Percentiles rank a stretch among this genome's conserved stretches.
phyloP scores from a whole-genome alignment of 306 rosid genomes.

The Pueraria montana region DNA sequence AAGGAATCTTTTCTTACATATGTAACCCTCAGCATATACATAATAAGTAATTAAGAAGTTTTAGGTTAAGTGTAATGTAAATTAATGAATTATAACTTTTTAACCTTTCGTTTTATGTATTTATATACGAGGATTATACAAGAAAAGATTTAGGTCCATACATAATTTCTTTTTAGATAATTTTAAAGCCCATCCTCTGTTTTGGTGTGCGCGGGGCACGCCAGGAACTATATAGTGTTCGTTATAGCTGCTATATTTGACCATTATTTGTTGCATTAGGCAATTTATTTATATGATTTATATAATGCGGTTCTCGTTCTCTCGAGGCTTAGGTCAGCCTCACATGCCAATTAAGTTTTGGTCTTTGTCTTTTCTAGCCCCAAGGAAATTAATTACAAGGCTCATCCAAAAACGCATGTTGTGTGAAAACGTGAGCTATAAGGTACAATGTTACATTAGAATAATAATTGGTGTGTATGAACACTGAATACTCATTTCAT shows the following conservation, averaged over 20 bases:
- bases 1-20: neutral
- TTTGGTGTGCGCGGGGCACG: neutral
- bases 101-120: neutral
- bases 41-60: neutral
- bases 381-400: slow-evolving; percentile 2
- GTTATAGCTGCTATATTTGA: slow-evolving; percentile 37
- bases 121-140: neutral
- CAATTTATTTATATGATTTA: slow-evolving; percentile 3
- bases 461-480: neutral
- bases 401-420: neutral
- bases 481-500: neutral
- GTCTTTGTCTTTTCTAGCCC: neutral
- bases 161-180: neutral
- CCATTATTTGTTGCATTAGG: slow-evolving; percentile 36
- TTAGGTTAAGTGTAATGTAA: neutral
- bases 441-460: slow-evolving; percentile 8
- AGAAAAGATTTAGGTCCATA: neutral
- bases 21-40: neutral
- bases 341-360: too few species aligned
- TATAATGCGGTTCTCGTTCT: neutral
- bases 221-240: neutral
- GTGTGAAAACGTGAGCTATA: slow-evolving; percentile 22
- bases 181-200: neutral
- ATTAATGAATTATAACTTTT: neutral
- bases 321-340: too few species aligned